Conservation (phyloP, 2,329 filamentous ascomycete species). For the Cercospora sesami region DNA sequence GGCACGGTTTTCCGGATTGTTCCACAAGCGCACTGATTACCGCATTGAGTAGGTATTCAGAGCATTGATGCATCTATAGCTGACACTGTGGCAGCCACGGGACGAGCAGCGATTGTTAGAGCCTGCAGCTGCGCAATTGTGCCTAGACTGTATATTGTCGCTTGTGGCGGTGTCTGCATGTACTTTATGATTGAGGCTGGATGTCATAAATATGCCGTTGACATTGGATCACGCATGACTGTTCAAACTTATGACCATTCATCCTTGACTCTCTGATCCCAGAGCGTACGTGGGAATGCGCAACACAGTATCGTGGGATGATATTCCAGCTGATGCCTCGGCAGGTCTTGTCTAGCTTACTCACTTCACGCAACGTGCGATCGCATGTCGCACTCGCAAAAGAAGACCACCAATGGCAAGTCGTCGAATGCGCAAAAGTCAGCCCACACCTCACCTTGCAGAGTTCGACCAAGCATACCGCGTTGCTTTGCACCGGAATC, state of each 20-base stretch:
- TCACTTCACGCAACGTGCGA: constrained; percentile 1
- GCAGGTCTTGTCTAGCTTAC: neutral
- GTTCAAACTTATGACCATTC: no score
- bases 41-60: constrained; percentile 4
- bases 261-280: neutral
- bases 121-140: neutral
- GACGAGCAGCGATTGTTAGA: neutral
- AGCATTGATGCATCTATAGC: neutral
- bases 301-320: neutral
- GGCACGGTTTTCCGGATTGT: neutral
- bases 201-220: no score
- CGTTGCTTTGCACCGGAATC: neutral
- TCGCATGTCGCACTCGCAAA: constrained; percentile 4
- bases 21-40: constrained; percentile 10
- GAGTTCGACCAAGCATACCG: neutral
- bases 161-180: no score
- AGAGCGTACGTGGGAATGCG: neutral
- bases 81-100: no score
- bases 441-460: constrained; percentile 1
- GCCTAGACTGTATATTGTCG: neutral
- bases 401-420: neutral
- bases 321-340: constrained; percentile 3
- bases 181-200: no score
- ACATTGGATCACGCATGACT: no score
- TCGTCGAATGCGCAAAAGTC: neutral